Base-by-base conservation (phyloP, 208 protist genomes). In the Trypanosoma rangeli region DNA sequence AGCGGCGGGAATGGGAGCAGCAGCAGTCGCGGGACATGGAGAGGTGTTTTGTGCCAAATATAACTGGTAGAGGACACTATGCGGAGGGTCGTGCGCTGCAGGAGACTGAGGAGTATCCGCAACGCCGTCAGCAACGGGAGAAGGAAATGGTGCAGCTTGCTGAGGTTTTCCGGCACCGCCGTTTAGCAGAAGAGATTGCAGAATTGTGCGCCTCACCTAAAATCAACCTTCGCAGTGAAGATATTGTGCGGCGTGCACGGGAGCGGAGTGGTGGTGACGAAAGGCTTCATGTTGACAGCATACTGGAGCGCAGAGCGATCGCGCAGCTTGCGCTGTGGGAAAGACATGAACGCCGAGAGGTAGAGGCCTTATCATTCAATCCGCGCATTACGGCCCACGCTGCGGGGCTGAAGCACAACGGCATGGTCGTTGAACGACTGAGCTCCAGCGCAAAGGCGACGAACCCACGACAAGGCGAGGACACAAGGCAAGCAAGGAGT, bases 321-420 rank as follows among this genome's bases (percentile, higher is more conserved):
- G 35, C 70, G 37, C 61, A 61, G 22, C 68, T 78, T 5, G 59
- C 20, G 28, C 39, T 29, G 9, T 80, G 70, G 69, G 74, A 80
- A 33, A 46, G 33, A 70, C 46, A 76, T 5, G 70, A 71, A 37
- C 28, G 22, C 15, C 57, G 31, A 10, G n/a, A 35, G 20, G 22
- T 22, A 26, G 58, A 76, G 53, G 0, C 15, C 0, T n/a, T 39
- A 0, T 1, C 59, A 0, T 59, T 52, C 18, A 39, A 16, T 0
- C 78, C 78, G 10, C 70, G 69, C 12, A 83, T 83, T 49, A 83
- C 78, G 10, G 58, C 66, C 9, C 66, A 68, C 24, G 78, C 78
- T 53, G 78, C 78, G 7, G 53, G 53, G 39, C 42, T 81, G 29
- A 31, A 57, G 58, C 42, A 39, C 73, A 20, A 26, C 39, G 35